Base-by-base conservation (phyloP, 1,284 basidiomycete genomes). In the Heterobasidion parviporum region DNA sequence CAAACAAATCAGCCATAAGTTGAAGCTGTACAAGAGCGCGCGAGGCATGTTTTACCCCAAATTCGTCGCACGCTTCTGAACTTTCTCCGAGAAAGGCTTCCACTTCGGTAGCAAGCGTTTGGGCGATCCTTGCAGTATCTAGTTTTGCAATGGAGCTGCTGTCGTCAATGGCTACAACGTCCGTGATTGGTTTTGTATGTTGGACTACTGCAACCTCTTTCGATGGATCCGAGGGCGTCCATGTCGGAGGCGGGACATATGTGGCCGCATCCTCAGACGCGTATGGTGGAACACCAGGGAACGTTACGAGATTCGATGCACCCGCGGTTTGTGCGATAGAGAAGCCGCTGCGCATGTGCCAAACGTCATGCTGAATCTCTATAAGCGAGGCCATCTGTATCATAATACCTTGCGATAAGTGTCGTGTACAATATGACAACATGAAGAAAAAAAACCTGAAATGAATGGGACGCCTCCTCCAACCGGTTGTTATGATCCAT, bases 341-440 rank as follows among this genome's bases (percentile, higher is more conserved):
- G 10, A 20, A 16, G 18, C 12, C 18, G 46, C 26, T 34, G 7
- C 26, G 18, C 49, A 48, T 9, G 61, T 61, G 10, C 18, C 67
- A 65, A 26, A 79, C 63, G 12, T 72, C 68, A 56, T 75, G 71
- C 58, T 80, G 78, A n/a, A 80, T 73, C 54, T 78, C 74, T 50
- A 80, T 75, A 8, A 80, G 69, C 1, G 76, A 75, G 2, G 76
- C 70, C 10, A 78, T 68, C 79, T 80, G 46, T 35, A 1, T 26
- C 6, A 51, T 6, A 9, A 7, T 34, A 12, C 32, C 9, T 35
- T 14, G 50, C 50, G 44, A 20, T 16, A 6, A 54, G 45, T 6
- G 32, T 34, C n/a, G 6, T 33, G 8, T 32, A 41, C 35, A 52
- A 9, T 8, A 47, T 12, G 16, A 8, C 14, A 6, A 33, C 20